Evolutionary conservation across 257 asterid species (phyloP).

Genomic region (Scutellaria barbata): DNA sequence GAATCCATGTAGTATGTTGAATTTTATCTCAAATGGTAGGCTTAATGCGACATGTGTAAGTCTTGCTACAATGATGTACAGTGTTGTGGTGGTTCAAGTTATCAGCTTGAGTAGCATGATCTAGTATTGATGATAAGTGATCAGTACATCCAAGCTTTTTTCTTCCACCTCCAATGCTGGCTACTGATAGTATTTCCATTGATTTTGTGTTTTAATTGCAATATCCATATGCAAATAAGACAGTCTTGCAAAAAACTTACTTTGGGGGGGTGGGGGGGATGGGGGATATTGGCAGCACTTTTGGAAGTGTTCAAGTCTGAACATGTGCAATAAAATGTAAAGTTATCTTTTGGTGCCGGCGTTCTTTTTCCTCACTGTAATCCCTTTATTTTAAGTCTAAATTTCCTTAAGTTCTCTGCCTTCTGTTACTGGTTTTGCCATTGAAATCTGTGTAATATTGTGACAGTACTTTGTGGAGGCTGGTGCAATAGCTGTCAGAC

Average conservation of each 20-base stretch:
- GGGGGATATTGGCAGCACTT: not conserved
- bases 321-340: not conserved
- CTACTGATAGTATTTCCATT: conserved; percentile 10
- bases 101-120: not conserved
- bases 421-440: conserved; percentile 7
- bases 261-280: not conserved
- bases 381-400: not conserved
- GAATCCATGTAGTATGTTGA: not conserved
- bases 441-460: conserved; percentile 18
- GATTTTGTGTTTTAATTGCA: conserved; percentile 13
- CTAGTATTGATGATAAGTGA: conserved; percentile 7
- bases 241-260: not conserved
- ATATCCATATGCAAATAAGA: conserved; percentile 5
- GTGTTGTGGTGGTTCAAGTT: not conserved
- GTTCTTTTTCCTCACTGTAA: not conserved
- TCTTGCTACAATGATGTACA: conserved; percentile 4
- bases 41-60: not conserved
- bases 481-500: conserved; percentile 94
- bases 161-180: not conserved
- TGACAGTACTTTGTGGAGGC: conserved; percentile 93
- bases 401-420: conserved; percentile 1
- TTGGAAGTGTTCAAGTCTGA: not conserved
- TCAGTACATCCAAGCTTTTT: conserved; percentile 5
- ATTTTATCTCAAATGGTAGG: not conserved
- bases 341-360: conserved; percentile 4